Conservation (phyloP, 164 flowering plant genomes). For the Cinnamomum chago region DNA sequence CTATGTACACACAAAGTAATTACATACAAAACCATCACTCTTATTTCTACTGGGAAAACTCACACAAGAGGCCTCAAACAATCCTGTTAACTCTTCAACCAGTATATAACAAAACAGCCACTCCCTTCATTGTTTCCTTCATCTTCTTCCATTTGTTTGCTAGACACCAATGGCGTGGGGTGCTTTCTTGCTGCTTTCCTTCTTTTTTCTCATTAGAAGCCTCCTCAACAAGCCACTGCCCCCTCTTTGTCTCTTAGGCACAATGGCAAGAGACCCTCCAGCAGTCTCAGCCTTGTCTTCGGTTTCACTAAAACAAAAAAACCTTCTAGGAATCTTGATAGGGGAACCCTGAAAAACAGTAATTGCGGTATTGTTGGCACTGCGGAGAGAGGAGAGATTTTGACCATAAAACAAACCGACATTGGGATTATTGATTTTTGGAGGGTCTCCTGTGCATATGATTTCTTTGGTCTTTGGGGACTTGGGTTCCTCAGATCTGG, state of each 20-base stretch:
- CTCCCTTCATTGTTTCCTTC: not conserved
- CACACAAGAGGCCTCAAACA: not conserved
- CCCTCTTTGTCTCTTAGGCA: slow-evolving; percentile 49
- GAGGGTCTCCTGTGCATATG: slow-evolving; percentile 25
- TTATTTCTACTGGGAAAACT: not conserved
- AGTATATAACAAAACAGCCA: not conserved
- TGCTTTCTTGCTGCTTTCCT: slow-evolving; percentile 35
- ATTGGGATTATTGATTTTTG: slow-evolving; percentile 13
- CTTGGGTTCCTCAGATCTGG: slow-evolving; percentile 20
- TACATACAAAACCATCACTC: not conserved
- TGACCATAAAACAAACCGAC: slow-evolving; percentile 14
- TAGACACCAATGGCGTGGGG: slow-evolving; percentile 20
- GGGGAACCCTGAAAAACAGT: slow-evolving; percentile 10
- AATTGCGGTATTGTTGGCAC: not conserved
- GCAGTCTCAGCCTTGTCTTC: slow-evolving; percentile 11
- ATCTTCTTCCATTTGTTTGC: not conserved
- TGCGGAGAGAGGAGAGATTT: slow-evolving; percentile 1
- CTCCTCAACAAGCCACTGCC: slow-evolving; percentile 54
- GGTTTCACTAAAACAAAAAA: slow-evolving; percentile 16
- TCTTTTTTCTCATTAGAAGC: slow-evolving; percentile 62
- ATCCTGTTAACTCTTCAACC: too few species aligned
- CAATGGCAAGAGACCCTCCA: slow-evolving; percentile 43
- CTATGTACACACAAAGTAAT: not conserved
- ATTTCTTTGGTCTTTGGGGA: slow-evolving; percentile 41
- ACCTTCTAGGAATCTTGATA: slow-evolving; percentile 14